These are phyloP conservation scores for Brettanomyces anomalus DNA, from an alignment of 805 yeast genomes.

Conservation along the genomic window DNA sequence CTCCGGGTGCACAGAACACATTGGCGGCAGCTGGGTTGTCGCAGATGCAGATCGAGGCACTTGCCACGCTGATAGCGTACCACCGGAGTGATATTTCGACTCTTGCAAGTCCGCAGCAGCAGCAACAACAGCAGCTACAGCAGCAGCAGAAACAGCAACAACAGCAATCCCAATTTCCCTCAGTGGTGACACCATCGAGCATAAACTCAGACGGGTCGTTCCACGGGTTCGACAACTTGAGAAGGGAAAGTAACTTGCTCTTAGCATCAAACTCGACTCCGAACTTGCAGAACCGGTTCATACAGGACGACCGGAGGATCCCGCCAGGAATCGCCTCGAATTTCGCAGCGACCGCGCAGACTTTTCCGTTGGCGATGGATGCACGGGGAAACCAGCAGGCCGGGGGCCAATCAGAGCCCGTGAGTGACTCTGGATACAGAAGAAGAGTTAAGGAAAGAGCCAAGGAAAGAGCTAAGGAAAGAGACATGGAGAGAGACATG, in stretches of 20 bases:
- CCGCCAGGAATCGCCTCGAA: constrained; percentile 4
- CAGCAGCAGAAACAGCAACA: constrained; percentile 5
- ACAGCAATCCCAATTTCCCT: neutral
- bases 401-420: neutral
- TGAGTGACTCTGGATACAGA: neutral
- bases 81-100: constrained; percentile 30
- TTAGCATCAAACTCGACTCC: no score
- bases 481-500: no score
- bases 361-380: constrained; percentile 1
- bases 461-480: neutral
- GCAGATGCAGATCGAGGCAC: constrained; percentile 61
- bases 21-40: constrained; percentile 58
- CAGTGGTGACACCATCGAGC: neutral
- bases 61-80: constrained; percentile 66
- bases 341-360: constrained; percentile 3
- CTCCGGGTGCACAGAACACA: constrained; percentile 62
- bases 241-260: no score
- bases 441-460: neutral
- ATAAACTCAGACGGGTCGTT: no score
- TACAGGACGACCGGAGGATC: constrained; percentile 4
- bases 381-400: neutral
- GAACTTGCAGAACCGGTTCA: no score
- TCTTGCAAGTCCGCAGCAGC: constrained; percentile 3
- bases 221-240: no score
- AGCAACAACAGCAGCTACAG: constrained; percentile 5